Percentiles rank a stretch among this genome's conserved stretches.
Evolutionary conservation across 108 stramenopile genomes (phyloP).

Genomic region (Licmophora abbreviata): DNA sequence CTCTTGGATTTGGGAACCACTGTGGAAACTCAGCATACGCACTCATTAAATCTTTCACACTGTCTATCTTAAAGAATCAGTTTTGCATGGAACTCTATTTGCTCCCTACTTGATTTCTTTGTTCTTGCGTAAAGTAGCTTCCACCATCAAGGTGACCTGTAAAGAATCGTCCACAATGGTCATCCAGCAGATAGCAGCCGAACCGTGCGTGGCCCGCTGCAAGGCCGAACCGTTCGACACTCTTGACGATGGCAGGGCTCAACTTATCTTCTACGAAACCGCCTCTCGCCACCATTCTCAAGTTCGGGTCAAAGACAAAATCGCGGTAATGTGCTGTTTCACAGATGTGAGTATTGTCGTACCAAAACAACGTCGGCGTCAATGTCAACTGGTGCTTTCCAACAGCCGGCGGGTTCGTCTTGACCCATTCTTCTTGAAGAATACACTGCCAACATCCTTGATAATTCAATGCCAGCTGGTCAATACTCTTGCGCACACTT

Average conservation of each 20-base stretch:
- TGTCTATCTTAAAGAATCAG: too few species aligned
- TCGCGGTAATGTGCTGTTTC: conserved; percentile 74
- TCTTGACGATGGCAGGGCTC: conserved; percentile 50
- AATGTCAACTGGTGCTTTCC: conserved; percentile 52
- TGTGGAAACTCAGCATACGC: too few species aligned
- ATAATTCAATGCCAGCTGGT: conserved; percentile 38
- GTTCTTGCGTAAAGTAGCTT: conserved; percentile 22
- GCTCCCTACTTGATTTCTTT: conserved; percentile 1
- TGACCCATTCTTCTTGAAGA: conserved; percentile 42
- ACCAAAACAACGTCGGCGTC: conserved; percentile 83
- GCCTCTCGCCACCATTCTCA: conserved; percentile 71
- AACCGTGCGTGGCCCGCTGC: conserved; percentile 56
- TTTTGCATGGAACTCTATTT: too few species aligned
- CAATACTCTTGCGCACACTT: conserved; percentile 30
- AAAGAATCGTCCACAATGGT: conserved; percentile 74
- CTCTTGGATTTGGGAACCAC: too few species aligned
- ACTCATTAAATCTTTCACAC: too few species aligned
- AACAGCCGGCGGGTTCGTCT: conserved; percentile 11
- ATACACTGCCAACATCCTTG: conserved; percentile 29
- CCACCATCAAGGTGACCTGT: conserved; percentile 86
- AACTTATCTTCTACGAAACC: conserved; percentile 86
- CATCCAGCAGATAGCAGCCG: conserved; percentile 79
- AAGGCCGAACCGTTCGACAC: conserved; percentile 61
- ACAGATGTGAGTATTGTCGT: conserved; percentile 79
- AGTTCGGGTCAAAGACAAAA: conserved; percentile 65